Base-by-base conservation (phyloP, 164 flowering plant species). In the Magnolia changhungtana region DNA sequence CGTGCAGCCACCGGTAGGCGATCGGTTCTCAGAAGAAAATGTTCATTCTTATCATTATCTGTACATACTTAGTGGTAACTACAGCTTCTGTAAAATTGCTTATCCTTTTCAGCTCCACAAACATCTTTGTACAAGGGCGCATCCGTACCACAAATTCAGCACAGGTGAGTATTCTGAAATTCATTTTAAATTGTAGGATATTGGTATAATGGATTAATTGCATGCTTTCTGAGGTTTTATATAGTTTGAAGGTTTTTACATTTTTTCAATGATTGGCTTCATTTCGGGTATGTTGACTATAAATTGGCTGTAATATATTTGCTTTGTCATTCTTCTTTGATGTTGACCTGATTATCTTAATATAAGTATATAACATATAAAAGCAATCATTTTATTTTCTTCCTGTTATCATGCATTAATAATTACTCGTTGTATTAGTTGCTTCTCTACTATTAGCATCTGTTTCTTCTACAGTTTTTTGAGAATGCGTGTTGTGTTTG, bases 71-170 rank as follows among this genome's bases (percentile, higher is more conserved):
- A 19, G 21, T 13, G 49, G 72, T 70, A 70, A 70, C 58, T 50
- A 8, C 7, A 23, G 18, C 74, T 52, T 51, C 16, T 71, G 58
- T 14, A 71, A 19, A 37, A 49, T 72, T 72, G 45, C 23, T 73
- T 18, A 16, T 79, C 72, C 5, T 72, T 49, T 84, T 78, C 93
- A 95, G 98, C 95, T 95, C 79, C 92, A 88, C 67, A 90, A 86
- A 73, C 97, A 93, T 86, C 37, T 95, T 14, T 84, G 89, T 76
- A 74, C 80, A 13, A 86, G 83, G 74, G 78, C 78, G 61, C 98
- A 95, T 82, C 97, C 98, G 70, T 93, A 80, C 83, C 97, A 93
- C 81, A 93, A 93, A 81, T 95, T 93, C 74, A 86, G 92, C 76
- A 93, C 98, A 85, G 98, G 98, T 92, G 23, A 73, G 83, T 50